Percentiles rank a stretch among this genome's conserved stretches.
Conservation (phyloP, 1,284 basidiomycete genomes). For the Melampsora americana region DNA sequence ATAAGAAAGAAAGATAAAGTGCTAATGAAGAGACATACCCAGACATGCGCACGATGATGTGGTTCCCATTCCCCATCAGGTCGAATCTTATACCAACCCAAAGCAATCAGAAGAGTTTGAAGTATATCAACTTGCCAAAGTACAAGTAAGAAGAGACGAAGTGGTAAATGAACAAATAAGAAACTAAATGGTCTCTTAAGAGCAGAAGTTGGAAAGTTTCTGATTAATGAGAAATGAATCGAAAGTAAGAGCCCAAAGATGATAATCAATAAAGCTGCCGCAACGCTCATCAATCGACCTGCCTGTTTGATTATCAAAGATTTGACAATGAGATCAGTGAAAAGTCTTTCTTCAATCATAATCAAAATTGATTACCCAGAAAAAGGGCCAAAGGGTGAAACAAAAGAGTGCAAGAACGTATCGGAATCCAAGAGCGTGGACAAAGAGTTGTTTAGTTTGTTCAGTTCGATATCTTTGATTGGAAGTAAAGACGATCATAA, state of each 20-base stretch:
- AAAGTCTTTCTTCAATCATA: neutral
- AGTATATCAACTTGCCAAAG: slow-evolving; percentile 57
- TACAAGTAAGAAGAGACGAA: slow-evolving; percentile 58
- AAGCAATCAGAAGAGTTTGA: slow-evolving; percentile 58
- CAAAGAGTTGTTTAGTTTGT: slow-evolving; percentile 43
- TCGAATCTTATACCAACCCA: slow-evolving; percentile 54
- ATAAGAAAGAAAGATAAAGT: neutral
- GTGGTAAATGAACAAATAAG: slow-evolving; percentile 58
- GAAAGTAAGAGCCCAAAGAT: slow-evolving; percentile 31
- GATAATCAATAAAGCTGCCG: slow-evolving; percentile 18
- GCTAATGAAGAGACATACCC: slow-evolving; percentile 10
- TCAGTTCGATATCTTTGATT: slow-evolving; percentile 43
- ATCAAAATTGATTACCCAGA: slow-evolving; percentile 27
- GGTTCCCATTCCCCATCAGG: slow-evolving; percentile 35
- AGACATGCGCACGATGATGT: slow-evolving; percentile 38
- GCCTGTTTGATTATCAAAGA: slow-evolving; percentile 3
- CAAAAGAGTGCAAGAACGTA: slow-evolving; percentile 37
- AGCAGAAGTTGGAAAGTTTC: slow-evolving; percentile 45
- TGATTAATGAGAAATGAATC: slow-evolving; percentile 32
- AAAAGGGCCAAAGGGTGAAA: slow-evolving; percentile 44
- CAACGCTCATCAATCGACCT: slow-evolving; percentile 21
- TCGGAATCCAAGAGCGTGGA: slow-evolving; percentile 36
- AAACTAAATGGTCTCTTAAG: slow-evolving; percentile 57
- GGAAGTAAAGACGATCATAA: slow-evolving; percentile 41
- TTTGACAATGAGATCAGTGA: neutral